phyloP scores from a whole-genome alignment of 352 stramenopile species.

The Pythium oligandrum region DNA sequence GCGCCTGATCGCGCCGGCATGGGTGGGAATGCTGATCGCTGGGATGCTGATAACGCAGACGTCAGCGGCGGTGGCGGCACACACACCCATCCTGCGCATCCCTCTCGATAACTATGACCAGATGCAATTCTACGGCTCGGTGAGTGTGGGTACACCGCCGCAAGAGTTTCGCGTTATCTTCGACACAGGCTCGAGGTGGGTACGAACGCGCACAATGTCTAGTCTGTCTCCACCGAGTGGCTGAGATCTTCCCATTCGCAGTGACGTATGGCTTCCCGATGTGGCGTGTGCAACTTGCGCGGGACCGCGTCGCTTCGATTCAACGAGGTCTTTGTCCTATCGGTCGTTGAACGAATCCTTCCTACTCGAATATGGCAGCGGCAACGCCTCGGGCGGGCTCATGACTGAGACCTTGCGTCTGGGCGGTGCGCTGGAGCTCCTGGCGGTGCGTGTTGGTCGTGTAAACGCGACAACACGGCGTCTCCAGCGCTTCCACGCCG shows the following conservation, averaged over 20 bases:
- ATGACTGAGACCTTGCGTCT: slow-evolving; percentile 46
- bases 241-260: slow-evolving; percentile 2
- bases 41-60: not conserved
- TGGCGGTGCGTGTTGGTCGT: slow-evolving; percentile 35
- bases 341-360: slow-evolving; percentile 29
- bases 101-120: slow-evolving; percentile 69
- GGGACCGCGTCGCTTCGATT: slow-evolving; percentile 31
- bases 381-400: slow-evolving; percentile 38
- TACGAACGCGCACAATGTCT: too few species aligned
- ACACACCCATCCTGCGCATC: slow-evolving; percentile 34
- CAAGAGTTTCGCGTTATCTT: slow-evolving; percentile 74
- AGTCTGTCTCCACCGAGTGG: too few species aligned
- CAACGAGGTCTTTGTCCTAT: slow-evolving; percentile 31
- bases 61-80: not conserved
- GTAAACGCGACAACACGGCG: slow-evolving; percentile 38
- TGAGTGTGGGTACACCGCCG: slow-evolving; percentile 53
- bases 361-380: slow-evolving; percentile 62
- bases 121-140: slow-evolving; percentile 68
- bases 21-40: not conserved
- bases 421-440: slow-evolving; percentile 27
- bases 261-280: slow-evolving; percentile 58
- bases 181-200: slow-evolving; percentile 59
- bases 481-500: slow-evolving; percentile 48
- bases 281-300: slow-evolving; percentile 36
- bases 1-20: not conserved